Evolutionary conservation across 768 basidiomycete genomes (phyloP).

Genomic region (Saitozyma podzolica): DNA sequence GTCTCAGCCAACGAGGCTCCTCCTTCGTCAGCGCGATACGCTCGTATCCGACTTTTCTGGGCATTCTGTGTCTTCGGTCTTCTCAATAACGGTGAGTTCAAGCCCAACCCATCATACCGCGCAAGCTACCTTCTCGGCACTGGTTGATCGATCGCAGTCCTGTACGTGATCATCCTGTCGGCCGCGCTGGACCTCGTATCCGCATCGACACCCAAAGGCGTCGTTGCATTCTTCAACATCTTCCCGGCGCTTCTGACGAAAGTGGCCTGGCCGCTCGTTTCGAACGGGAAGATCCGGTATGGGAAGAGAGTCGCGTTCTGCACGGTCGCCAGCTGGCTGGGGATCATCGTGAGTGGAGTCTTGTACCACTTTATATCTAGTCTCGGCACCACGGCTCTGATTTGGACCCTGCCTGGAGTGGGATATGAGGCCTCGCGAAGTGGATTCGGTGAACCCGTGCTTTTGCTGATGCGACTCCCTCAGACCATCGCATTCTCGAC

Average conservation of each 20-base stretch:
- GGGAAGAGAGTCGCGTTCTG: conserved; percentile 71
- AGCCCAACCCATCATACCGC: background rate
- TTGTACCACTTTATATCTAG: background rate
- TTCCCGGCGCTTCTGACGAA: conserved; percentile 83
- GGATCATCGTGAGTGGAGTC: conserved; percentile 75
- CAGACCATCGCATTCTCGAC: conserved; percentile 78
- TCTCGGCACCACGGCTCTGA: too few relatives aligned
- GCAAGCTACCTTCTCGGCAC: background rate
- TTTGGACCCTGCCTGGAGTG: too few relatives aligned
- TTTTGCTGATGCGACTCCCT: background rate
- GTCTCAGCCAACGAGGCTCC: conserved; percentile 9
- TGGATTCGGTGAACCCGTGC: too few relatives aligned
- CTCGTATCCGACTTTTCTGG: conserved; percentile 31
- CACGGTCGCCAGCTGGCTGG: conserved; percentile 69
- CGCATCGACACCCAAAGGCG: conserved; percentile 85
- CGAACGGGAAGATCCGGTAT: conserved; percentile 84
- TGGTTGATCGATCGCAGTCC: conserved; percentile 58
- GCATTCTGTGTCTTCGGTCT: conserved; percentile 89
- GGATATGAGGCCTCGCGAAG: too few relatives aligned
- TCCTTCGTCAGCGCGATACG: conserved; percentile 11
- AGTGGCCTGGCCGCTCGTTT: conserved; percentile 85
- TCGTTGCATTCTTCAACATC: conserved; percentile 94
- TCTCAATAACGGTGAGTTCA: conserved; percentile 77
- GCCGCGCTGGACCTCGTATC: conserved; percentile 94
- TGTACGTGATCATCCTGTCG: conserved; percentile 94